A percentile compares a stretch with the other conserved stretches of the same genome.
These are phyloP conservation scores for Barbarea vulgaris DNA, from an alignment of 345 rosid species.

Conservation along the genomic window DNA sequence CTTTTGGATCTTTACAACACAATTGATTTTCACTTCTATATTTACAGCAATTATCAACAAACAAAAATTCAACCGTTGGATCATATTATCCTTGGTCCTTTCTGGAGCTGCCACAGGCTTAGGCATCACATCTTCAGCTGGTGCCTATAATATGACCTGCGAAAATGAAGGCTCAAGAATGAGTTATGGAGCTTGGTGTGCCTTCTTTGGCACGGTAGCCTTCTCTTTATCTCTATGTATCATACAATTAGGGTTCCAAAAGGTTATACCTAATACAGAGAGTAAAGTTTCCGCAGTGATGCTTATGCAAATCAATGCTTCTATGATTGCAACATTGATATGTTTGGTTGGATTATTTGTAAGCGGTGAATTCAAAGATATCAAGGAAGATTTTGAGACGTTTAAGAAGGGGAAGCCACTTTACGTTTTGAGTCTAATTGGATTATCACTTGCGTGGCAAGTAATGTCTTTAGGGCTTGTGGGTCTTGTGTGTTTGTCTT, in stretches of 20 bases:
- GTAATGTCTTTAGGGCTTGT: conserved; percentile 41
- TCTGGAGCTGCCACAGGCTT: conserved; percentile 33
- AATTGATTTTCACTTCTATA: conserved; percentile 48
- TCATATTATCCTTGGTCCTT: conserved; percentile 46
- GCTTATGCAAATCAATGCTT: conserved; percentile 28
- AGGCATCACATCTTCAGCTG: conserved; percentile 44
- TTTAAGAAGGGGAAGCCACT: conserved; percentile 29
- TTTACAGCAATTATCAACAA: conserved; percentile 49
- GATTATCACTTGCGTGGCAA: conserved; percentile 40
- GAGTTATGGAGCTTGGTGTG: conserved; percentile 38
- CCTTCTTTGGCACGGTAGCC: conserved; percentile 45
- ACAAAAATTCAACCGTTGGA: conserved; percentile 53
- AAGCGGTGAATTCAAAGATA: conserved; percentile 23
- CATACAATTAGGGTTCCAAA: conserved; percentile 46
- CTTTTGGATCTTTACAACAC: conserved; percentile 50
- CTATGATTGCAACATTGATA: conserved; percentile 35
- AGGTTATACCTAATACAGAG: conserved; percentile 8
- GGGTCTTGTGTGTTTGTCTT: conserved; percentile 44
- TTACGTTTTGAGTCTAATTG: conserved; percentile 31
- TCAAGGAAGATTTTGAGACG: conserved; percentile 24
- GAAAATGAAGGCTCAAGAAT: conserved; percentile 27
- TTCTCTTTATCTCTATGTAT: conserved; percentile 49
- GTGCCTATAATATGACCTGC: conserved; percentile 28
- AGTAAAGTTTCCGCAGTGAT: conserved; percentile 29
- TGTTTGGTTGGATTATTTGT: conserved; percentile 34